Evolutionary conservation across 495 filamentous ascomycete genomes (phyloP), one percentile per base, ranked within the genome.

Genomic region (Penicillium malachiteum): DNA sequence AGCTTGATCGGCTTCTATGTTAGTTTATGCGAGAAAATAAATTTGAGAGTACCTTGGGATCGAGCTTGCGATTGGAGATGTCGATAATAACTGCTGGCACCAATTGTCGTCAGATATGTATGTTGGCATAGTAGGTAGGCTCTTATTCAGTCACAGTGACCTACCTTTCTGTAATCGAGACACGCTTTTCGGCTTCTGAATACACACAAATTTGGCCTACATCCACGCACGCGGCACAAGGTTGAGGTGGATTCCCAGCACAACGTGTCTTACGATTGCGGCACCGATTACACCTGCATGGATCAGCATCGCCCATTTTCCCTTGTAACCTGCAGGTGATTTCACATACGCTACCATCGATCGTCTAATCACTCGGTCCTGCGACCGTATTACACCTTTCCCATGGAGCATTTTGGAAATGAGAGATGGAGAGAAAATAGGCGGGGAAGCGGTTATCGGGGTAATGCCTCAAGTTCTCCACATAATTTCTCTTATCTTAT

Each of bases 111-210:
- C 21, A 26, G 21, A 4, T 26, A 26, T 26, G 21, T 26, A 26
- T 26, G 21, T 26, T 26, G 21, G 21, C 21, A 26, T 26, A 26
- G 4, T 26, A 26, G 2, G 4, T 26, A 26, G 2, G 21, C 21
- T 26, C 21, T 4, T 26, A 26, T 26, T 4, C 21, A 26, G 21
- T 26, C 21, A 26, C 21, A 26, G 4, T n/a, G n/a, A 26, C 21
- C 56, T 34, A 70, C 71, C 71, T 72, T 42, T 71, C 70, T 0
- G 68, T 60, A 38, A 74, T 70, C 0, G 71, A 67, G 31, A 72
- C 56, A 11, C 71, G 61, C 51, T 72, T 74, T 32, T 74, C 71
- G 1, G 71, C 66, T 52, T 74, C 71, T 0, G 70, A 67, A 34
- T 72, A 74, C n/a, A 71, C 59, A 50, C 71, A 74, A 8, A 34